phyloP scores from a whole-genome alignment of 2,329 filamentous ascomycete genomes.

The Cladosporium sp. region DNA sequence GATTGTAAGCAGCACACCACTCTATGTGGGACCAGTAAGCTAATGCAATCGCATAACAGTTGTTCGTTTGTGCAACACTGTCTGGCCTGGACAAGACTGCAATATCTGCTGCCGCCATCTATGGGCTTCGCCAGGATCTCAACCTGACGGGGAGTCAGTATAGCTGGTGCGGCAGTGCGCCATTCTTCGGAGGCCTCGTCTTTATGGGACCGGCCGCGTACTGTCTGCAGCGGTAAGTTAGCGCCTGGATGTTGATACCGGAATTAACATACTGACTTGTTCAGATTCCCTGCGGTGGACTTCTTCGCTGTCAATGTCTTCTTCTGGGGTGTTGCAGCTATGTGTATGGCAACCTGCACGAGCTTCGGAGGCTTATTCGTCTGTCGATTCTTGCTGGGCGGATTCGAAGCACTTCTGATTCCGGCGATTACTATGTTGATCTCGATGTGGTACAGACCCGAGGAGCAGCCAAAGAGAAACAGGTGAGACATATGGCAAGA shows the following conservation, averaged over 20 bases:
- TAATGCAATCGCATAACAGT: not conserved
- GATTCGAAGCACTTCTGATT: constrained; percentile 63
- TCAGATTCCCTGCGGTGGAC: constrained; percentile 59
- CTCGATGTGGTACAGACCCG: constrained; percentile 24
- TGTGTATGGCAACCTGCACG: too few species aligned
- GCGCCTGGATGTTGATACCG: not conserved
- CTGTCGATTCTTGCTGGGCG: constrained; percentile 13
- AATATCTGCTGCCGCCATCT: constrained; percentile 45
- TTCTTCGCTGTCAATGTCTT: constrained; percentile 59
- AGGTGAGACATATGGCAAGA: constrained; percentile 25
- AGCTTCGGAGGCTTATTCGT: too few species aligned
- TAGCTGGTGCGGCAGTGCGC: constrained; percentile 45
- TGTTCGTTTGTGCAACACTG: not conserved
- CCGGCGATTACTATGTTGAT: constrained; percentile 57
- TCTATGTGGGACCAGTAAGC: not conserved
- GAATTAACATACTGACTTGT: not conserved
- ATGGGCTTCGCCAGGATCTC: constrained; percentile 43
- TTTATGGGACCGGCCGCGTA: constrained; percentile 26
- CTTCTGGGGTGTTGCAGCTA: constrained; percentile 53
- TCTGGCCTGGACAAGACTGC: constrained; percentile 50
- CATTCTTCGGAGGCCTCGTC: constrained; percentile 50
- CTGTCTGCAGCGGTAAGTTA: not conserved
- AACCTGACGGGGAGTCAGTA: constrained; percentile 47
- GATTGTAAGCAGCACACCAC: not conserved
- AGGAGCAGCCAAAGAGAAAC: constrained; percentile 25